Evolutionary conservation across 768 basidiomycete species (phyloP).

Genomic region (Dacryopinax primogenitus): DNA sequence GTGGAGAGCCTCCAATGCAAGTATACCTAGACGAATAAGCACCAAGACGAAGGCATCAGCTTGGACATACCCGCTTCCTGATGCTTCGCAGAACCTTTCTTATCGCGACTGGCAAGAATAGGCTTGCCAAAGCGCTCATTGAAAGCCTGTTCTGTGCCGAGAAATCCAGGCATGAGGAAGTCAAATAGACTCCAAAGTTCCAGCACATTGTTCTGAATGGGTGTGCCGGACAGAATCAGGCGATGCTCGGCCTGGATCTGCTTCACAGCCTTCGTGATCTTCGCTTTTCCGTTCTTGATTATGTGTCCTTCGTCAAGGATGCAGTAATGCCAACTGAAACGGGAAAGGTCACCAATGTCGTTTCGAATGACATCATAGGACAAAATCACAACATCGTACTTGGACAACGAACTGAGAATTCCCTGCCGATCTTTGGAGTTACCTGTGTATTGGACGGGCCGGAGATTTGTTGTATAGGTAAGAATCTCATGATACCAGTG

Average conservation of each 20-base stretch:
- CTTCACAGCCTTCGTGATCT: conserved; percentile 93
- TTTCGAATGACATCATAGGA: conserved; percentile 97
- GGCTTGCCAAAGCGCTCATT: conserved; percentile 94
- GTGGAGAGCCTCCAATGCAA: conserved; percentile 89
- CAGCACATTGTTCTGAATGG: conserved; percentile 97
- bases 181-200: conserved; percentile 98
- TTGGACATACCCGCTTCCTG: conserved; percentile 76
- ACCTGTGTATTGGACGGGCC: conserved; percentile 79
- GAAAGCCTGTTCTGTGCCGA: conserved; percentile 90
- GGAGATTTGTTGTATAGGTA: conserved; percentile 77
- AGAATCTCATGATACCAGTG: conserved; percentile 98
- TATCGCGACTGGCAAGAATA: conserved; percentile 86
- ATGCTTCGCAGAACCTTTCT: conserved; percentile 70
- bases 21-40: conserved; percentile 45
- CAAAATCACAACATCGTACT: conserved; percentile 84
- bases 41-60: background rate
- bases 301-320: conserved; percentile 97
- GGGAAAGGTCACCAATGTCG: conserved; percentile 65
- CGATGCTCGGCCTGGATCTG: conserved; percentile 80
- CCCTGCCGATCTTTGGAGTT: conserved; percentile 66
- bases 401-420: conserved; percentile 49
- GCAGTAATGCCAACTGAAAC: conserved; percentile 83
- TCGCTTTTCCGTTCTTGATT: conserved; percentile 98
- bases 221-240: conserved; percentile 89
- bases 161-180: conserved; percentile 97